These are phyloP conservation scores for Cardamine chenopodiifolia DNA, from an alignment of 345 rosid species.

Conservation along the genomic window DNA sequence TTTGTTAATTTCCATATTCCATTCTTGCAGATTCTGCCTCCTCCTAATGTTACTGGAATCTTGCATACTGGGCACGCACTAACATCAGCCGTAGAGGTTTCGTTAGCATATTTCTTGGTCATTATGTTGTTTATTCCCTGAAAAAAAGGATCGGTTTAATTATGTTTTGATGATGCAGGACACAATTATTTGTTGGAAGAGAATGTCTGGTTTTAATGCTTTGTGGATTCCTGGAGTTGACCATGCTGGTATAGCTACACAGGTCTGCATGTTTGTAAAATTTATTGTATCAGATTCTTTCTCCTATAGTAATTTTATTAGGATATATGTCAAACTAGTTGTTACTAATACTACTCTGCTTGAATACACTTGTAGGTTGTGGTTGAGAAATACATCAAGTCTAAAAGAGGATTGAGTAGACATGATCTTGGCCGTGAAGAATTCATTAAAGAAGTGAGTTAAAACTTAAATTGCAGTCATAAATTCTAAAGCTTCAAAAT, in stretches of 20 bases:
- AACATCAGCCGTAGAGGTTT: conserved; percentile 71
- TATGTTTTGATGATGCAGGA: conserved; percentile 49
- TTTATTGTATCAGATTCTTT: too few relatives aligned
- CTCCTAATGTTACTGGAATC: conserved; percentile 94
- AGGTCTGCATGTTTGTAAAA: conserved; percentile 39
- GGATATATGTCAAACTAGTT: not conserved
- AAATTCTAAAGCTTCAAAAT: not conserved
- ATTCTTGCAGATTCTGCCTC: conserved; percentile 69
- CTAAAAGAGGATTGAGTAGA: conserved; percentile 61
- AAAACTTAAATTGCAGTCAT: not conserved
- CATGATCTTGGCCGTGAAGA: conserved; percentile 82
- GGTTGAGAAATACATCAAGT: conserved; percentile 70
- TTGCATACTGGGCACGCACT: conserved; percentile 88
- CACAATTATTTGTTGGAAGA: conserved; percentile 72
- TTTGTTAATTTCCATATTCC: not conserved
- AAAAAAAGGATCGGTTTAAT: not conserved
- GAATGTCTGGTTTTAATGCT: conserved; percentile 86
- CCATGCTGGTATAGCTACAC: conserved; percentile 92
- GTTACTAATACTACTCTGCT: not conserved
- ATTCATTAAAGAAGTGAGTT: conserved; percentile 66
- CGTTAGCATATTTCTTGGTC: not conserved
- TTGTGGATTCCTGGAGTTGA: conserved; percentile 86
- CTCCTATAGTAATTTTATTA: conserved; percentile 8
- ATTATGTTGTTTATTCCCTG: not conserved
- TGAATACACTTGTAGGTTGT: conserved; percentile 56